These are phyloP conservation scores for Ustilago bromivora DNA, from an alignment of 1,284 basidiomycete species.

Conservation along the genomic window DNA sequence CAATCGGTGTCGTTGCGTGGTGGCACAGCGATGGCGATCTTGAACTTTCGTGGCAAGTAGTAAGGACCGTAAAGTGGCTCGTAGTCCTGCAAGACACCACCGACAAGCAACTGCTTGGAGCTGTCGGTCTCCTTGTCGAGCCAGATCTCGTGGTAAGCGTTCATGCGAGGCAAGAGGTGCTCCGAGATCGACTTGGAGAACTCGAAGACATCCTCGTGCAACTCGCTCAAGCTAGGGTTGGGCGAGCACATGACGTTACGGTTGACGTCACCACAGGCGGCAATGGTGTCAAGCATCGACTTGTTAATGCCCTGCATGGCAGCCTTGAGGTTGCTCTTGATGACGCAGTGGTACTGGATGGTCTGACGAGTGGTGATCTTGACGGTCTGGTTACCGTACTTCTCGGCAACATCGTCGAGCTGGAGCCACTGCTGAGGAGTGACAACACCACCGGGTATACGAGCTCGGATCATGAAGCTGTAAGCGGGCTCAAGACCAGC, in stretches of 20 bases:
- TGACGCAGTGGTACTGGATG: conserved; percentile 99
- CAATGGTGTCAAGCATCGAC: conserved; percentile 90
- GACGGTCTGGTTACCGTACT: conserved; percentile 92
- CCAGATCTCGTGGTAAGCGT: conserved; percentile 99
- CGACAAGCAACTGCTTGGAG: conserved; percentile 81
- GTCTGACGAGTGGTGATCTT: conserved; percentile 98
- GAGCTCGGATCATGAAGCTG: conserved; percentile 98
- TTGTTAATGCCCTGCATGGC: conserved; percentile 97
- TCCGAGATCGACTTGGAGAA: conserved; percentile 89
- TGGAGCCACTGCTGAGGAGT: conserved; percentile 90
- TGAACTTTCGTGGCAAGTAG: conserved; percentile 97
- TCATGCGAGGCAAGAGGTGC: conserved; percentile 88
- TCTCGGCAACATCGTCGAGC: conserved; percentile 95
- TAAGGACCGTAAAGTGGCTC: conserved; percentile 97
- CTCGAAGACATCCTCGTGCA: conserved; percentile 86
- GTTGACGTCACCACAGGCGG: conserved; percentile 98
- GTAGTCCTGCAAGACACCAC: conserved; percentile 89
- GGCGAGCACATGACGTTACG: conserved; percentile 92
- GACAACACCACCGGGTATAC: conserved; percentile 96
- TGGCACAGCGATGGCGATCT: conserved; percentile 95
- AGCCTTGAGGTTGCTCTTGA: conserved; percentile 95
- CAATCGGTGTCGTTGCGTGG: conserved; percentile 97
- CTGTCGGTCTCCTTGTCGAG: conserved; percentile 75
- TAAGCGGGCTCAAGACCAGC: conserved; percentile 96
- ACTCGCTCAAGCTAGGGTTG: conserved; percentile 85